Evolutionary conservation across 2,329 filamentous ascomycete species (phyloP), one percentile per base, ranked within the genome.

Genomic region (Alternaria viburni): DNA sequence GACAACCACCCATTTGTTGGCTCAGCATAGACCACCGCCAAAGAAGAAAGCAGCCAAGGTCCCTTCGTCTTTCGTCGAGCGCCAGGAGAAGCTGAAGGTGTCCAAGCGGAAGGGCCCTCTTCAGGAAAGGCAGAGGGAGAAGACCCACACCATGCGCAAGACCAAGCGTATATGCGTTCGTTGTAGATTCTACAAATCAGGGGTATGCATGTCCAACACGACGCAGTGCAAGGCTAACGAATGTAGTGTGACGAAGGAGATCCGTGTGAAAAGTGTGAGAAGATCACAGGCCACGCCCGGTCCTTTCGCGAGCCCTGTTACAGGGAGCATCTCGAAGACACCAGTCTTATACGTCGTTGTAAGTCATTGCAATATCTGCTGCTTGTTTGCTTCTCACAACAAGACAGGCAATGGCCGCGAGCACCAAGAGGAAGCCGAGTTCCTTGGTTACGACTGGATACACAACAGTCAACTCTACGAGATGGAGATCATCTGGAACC

Each of bases 91-190:
- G 60, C 61, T 70, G 32, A 79, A 79, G 59, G 68, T 77, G 6
- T 77, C 74, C 4, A 75, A 70, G 57, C 72, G 77, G 15, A 71
- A 69, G 55, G 76, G 76, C 1, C 73, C 74, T 10, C 61, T 79
- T 7, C 61, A 66, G 28, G 74, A 76, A 45, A 68, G 72, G 23
- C 69, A 67, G 25, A 67, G 74, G 41, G 71, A 73, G 46, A 77
- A 78, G 59, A 77, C 77, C n/a, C 70, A 74, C 32, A 69, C 69
- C 1, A 78, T 79, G 76, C 77, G 77, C 56, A 78, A 79, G 54
- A 69, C 65, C 8, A 75, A 74, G 52, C 66, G 69, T 6, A 71
- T 70, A 44, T 80, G 77, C 54, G 67, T 78, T 9, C 76, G 77
- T 28, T 80, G 77, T 61, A 74, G 73, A 54, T 74, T 79, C 43